phyloP scores from a whole-genome alignment of 225 moss, liverwort and hornwort genomes.

The Thuidium tamariscinum region DNA sequence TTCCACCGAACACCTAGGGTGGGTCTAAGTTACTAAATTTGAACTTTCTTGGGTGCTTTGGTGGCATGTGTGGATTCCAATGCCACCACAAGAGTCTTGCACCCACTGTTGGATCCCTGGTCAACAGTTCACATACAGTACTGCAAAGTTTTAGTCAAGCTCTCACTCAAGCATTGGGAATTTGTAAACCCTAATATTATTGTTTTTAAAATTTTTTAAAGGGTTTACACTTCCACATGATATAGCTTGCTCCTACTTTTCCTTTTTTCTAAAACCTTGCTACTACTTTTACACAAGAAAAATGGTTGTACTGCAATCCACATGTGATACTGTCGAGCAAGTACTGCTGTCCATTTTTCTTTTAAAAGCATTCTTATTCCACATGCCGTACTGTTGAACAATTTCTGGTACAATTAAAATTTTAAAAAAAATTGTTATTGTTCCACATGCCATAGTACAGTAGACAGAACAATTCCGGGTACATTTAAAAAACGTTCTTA shows the following conservation, averaged over 20 bases:
- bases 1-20: not conserved
- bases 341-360: too few species aligned
- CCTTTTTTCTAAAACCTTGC: too few species aligned
- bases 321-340: not conserved
- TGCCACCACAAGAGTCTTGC: not conserved
- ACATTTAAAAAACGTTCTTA: not conserved
- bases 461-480: not conserved
- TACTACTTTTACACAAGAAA: not conserved
- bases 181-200: not conserved
- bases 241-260: rapidly evolving
- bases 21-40: not conserved
- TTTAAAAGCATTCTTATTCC: not conserved
- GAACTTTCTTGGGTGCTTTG: too few species aligned
- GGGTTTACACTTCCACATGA: not conserved
- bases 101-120: not conserved
- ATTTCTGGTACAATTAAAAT: not conserved
- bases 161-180: not conserved
- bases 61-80: not conserved
- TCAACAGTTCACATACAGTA: not conserved
- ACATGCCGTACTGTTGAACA: not conserved
- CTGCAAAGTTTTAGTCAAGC: not conserved
- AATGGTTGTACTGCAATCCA: rapidly evolving
- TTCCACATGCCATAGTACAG: not conserved
- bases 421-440: not conserved
- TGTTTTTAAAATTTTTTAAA: not conserved